These are phyloP conservation scores for Penicillium dipodomyicola DNA, from an alignment of 495 filamentous ascomycete genomes.

Conservation along the genomic window DNA sequence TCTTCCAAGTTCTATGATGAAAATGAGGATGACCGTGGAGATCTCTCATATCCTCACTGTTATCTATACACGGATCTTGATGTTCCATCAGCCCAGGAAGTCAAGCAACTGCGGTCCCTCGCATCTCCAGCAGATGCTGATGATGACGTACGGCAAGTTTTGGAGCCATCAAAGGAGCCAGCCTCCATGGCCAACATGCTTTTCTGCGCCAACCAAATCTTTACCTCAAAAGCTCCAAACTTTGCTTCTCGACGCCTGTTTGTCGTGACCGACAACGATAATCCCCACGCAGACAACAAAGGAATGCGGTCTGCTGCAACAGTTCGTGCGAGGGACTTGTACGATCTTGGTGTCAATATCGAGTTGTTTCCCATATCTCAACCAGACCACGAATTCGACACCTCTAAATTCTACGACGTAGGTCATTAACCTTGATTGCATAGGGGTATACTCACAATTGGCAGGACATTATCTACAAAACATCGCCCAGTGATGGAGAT, in stretches of 20 bases:
- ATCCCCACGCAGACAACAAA: slow-evolving; percentile 75
- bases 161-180: slow-evolving; percentile 65
- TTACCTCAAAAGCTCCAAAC: slow-evolving; percentile 91
- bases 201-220: slow-evolving; percentile 94
- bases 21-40: slow-evolving; percentile 56
- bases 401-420: slow-evolving; percentile 90
- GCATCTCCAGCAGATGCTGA: slow-evolving; percentile 73
- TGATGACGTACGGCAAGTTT: slow-evolving; percentile 56
- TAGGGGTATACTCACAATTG: slow-evolving; percentile 2
- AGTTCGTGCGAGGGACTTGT: slow-evolving; percentile 88
- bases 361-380: slow-evolving; percentile 90
- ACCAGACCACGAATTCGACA: slow-evolving; percentile 72
- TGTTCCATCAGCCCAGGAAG: slow-evolving; percentile 80
- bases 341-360: slow-evolving; percentile 89
- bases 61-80: slow-evolving; percentile 90
- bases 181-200: slow-evolving; percentile 86
- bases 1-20: slow-evolving; percentile 77
- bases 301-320: slow-evolving; percentile 69
- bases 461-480: slow-evolving; percentile 78
- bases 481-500: slow-evolving; percentile 62
- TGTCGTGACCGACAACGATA: slow-evolving; percentile 92
- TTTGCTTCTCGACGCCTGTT: slow-evolving; percentile 90
- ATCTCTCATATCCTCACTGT: slow-evolving; percentile 79
- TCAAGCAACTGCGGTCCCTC: slow-evolving; percentile 71
- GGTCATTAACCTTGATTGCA: slow-evolving; percentile 11